Percentiles rank a stretch among this genome's conserved stretches.
phyloP scores from a whole-genome alignment of 2,329 filamentous ascomycete species.

The Cordyceps fumosorosea region DNA sequence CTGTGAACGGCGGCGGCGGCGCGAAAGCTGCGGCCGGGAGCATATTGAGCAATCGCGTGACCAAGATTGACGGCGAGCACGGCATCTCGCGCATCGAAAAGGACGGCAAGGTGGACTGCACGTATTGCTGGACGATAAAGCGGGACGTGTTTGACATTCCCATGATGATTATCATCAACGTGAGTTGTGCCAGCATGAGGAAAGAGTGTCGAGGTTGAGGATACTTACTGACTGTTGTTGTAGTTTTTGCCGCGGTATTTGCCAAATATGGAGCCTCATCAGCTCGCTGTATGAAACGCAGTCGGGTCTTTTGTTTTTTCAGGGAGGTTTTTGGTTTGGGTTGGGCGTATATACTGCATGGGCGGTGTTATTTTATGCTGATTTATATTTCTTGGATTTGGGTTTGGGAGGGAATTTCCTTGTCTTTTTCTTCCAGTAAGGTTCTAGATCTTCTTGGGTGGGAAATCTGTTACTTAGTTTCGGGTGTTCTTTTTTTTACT shows the following conservation, averaged over 20 bases:
- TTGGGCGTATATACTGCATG: constrained; percentile 12
- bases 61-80: constrained; percentile 62
- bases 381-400: constrained; percentile 15
- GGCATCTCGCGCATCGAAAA: constrained; percentile 77
- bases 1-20: constrained; percentile 39
- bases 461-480: background rate
- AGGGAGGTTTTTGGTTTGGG: background rate
- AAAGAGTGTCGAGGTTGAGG: background rate
- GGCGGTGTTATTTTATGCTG: constrained; percentile 15
- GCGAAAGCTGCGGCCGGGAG: constrained; percentile 35
- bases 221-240: background rate
- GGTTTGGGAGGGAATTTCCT: background rate
- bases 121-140: constrained; percentile 95
- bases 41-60: constrained; percentile 53
- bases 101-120: constrained; percentile 89
- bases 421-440: constrained; percentile 20
- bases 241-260: constrained; percentile 56
- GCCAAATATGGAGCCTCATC: constrained; percentile 48
- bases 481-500: background rate
- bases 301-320: background rate
- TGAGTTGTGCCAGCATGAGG: constrained; percentile 44
- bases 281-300: constrained; percentile 43
- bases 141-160: constrained; percentile 96
- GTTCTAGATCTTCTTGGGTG: background rate
- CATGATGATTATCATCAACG: constrained; percentile 97